phyloP scores from a whole-genome alignment of 2,329 filamentous ascomycete genomes.

The Grosmannia huntii region DNA sequence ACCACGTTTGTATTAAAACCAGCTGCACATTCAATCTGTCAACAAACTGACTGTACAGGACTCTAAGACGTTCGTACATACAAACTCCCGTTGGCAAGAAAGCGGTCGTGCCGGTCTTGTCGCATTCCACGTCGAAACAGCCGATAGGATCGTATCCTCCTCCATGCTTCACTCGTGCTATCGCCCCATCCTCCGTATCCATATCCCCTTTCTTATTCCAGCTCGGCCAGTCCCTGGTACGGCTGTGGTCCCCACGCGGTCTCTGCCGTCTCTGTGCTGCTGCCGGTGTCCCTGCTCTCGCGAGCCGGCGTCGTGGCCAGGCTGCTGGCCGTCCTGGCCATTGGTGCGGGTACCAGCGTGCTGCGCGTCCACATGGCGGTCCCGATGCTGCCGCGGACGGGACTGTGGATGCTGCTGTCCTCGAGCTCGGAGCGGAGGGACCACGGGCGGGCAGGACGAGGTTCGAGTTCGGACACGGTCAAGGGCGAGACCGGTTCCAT shows the following conservation, averaged over 20 bases:
- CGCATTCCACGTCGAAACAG: no score
- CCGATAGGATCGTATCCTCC: no score
- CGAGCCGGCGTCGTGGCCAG: background rate
- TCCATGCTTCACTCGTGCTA: no score
- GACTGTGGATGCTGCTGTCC: conserved; percentile 1
- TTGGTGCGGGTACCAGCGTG: background rate
- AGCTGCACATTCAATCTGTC: no score
- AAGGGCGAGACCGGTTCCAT: background rate
- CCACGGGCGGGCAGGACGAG: conserved; percentile 10
- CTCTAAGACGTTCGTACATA: no score
- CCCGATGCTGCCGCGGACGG: background rate
- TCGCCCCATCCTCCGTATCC: no score
- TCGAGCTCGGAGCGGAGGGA: conserved; percentile 13
- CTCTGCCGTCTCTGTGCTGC: background rate
- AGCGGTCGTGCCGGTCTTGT: no score
- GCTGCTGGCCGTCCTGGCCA: background rate
- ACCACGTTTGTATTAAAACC: no score
- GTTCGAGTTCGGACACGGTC: conserved; percentile 9
- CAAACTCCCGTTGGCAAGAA: no score
- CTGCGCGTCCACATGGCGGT: background rate
- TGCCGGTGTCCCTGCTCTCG: background rate
- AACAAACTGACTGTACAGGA: no score
- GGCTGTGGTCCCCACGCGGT: background rate
- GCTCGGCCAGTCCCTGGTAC: background rate
- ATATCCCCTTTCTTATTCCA: background rate